Evolutionary conservation across 2,329 filamentous ascomycete genomes (phyloP), one percentile per base, ranked within the genome.

Genomic region (Scedosporium dehoogii): DNA sequence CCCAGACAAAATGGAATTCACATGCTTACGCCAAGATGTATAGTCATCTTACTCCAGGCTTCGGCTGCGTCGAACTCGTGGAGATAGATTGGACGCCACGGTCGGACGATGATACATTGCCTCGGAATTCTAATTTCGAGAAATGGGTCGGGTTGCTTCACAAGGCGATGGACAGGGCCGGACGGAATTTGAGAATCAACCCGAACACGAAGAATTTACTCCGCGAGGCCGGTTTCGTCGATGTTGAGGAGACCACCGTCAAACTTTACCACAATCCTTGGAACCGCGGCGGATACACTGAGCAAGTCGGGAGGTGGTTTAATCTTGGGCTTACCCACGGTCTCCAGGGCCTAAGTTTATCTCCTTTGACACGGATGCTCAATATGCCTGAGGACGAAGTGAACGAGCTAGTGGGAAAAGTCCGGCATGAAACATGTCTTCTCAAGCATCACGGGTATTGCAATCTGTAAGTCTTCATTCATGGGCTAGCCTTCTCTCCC

Each of bases 31-130:
- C 25, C 23, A 60, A 64, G 18, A 66, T 29, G 25, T n/a, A 29
- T 66, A 91, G 88, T 61, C 90, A 96, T 70, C 80, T 97, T 27
- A 86, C 85, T 68, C 91, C 91, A 1, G 87, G 87, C 1, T 81
- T 78, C 48, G 93, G 92, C 61, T 83, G 81, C 70, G 81, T 97
- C 62, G 92, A 97, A 74, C 91, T 96, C 67, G 84, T 96, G 58
- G 93, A 97, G 72, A 88, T 97, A 62, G 91, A 97, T 73, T 90
- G 90, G 73, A 79, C 83, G 58, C 91, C 91, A 18, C 85, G 85
- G 60, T 89, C 85, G 69, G 87, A 91, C 65, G 85, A 90, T 68
- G 80, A 81, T 42, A 84, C 84, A 1, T 74, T 89, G 14, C 79
- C 83, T 10, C 66, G 74, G 3, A 75, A 84, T 44, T 85, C 87